A percentile compares a stretch with the other conserved stretches of the same genome.
phyloP scores from a whole-genome alignment of 164 flowering plant genomes.

The Aristolochia fimbriata region DNA sequence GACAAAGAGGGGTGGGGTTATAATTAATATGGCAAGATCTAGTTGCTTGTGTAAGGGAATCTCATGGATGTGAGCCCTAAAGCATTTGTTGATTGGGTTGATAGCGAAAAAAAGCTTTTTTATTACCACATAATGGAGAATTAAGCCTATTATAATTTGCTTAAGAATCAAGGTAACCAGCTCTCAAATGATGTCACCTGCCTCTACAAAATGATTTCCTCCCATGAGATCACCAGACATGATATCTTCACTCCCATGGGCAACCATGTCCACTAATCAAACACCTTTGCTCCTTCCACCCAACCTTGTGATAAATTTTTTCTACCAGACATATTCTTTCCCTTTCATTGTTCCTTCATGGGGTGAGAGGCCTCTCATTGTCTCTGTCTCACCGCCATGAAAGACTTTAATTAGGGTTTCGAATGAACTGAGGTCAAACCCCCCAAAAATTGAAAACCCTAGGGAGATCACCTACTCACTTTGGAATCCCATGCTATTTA shows the following conservation, averaged over 20 bases:
- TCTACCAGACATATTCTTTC: slow-evolving; percentile 1
- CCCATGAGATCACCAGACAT: slow-evolving; percentile 16
- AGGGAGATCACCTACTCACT: too few species aligned
- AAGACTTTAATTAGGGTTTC: background rate
- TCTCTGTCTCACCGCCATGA: background rate
- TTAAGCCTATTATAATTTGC: slow-evolving; percentile 10
- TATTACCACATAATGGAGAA: background rate
- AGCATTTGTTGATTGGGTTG: background rate
- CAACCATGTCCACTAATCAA: slow-evolving; percentile 6
- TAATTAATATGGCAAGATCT: background rate
- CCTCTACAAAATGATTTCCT: slow-evolving; percentile 6
- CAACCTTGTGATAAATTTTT: slow-evolving; percentile 6
- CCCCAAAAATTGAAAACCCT: too few species aligned
- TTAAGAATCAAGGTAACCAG: slow-evolving; percentile 17
- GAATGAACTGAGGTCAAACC: too few species aligned
- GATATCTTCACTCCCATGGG: slow-evolving; percentile 8
- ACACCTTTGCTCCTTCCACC: slow-evolving; percentile 3
- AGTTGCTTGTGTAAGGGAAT: slow-evolving; percentile 3
- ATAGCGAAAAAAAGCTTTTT: background rate
- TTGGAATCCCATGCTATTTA: too few species aligned
- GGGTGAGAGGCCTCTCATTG: background rate
- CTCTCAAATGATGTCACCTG: slow-evolving; percentile 20
- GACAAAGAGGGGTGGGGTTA: background rate
- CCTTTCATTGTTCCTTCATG: background rate
- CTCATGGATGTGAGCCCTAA: background rate